A percentile compares a stretch with the other conserved stretches of the same genome.
Conservation (phyloP, 2,329 filamentous ascomycete species). For the Alternaria brassicicola region DNA sequence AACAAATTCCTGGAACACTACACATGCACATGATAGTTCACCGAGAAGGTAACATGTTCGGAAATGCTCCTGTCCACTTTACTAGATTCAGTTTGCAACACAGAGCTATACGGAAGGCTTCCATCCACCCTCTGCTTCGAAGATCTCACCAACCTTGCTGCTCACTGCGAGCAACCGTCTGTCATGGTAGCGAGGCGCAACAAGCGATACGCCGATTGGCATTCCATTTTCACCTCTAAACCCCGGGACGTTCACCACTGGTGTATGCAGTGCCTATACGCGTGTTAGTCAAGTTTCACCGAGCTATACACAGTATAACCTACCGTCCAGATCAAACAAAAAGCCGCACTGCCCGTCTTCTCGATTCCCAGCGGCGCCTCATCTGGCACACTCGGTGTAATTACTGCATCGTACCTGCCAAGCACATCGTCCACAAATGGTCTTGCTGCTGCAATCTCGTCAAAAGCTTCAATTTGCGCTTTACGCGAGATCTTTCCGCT, state of each 20-base stretch:
- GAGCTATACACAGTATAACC: neutral
- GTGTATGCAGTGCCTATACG: constrained; percentile 58
- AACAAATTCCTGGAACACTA: neutral
- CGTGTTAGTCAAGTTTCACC: neutral
- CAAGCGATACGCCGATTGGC: constrained; percentile 65
- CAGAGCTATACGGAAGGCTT: constrained; percentile 6
- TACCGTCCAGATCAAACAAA: constrained; percentile 62
- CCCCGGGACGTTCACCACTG: constrained; percentile 68
- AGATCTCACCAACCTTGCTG: constrained; percentile 36
- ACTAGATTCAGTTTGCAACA: neutral
- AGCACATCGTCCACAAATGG: constrained; percentile 62
- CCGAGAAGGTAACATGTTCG: neutral
- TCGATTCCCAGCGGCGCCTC: constrained; percentile 63
- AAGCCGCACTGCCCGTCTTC: constrained; percentile 61
- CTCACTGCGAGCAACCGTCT: constrained; percentile 37
- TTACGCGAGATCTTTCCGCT: constrained; percentile 50
- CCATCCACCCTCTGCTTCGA: constrained; percentile 42
- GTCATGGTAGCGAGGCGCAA: constrained; percentile 49
- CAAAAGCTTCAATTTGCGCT: constrained; percentile 61
- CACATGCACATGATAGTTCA: too few relatives aligned
- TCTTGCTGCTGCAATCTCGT: constrained; percentile 60
- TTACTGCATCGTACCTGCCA: constrained; percentile 59
- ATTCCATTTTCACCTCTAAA: constrained; percentile 63
- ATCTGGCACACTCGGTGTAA: constrained; percentile 65
- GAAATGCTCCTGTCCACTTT: neutral